Base-by-base conservation (phyloP, 371 early-diverging fungal genomes). In the Conidiobolus coronatus region DNA sequence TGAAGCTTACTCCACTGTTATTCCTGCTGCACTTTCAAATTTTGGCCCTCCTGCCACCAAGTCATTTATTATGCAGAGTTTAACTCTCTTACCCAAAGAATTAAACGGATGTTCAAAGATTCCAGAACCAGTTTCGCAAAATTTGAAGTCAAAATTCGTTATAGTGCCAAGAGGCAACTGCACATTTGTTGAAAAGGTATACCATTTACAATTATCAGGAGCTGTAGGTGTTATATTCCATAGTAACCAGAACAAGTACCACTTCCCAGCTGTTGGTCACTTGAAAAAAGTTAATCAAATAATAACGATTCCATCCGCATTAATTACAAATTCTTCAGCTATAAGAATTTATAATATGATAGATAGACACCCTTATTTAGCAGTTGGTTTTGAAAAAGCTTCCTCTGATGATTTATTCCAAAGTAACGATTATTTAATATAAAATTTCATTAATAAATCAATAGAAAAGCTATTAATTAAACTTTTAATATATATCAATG, bases 151-250 rank as follows among this genome's bases (percentile, higher is more conserved):
- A 17, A 36, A 47, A 21, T 37, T 58, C 4, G 14, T 63, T 3
- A 24, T 68, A 7, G 51, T 58, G 9, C 45, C 45, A 11, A 58
- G 69, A 17, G 67, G 67, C 1, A 54, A 50, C 4, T 68, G 69
- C 48, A 34, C 49, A 17, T 68, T 68, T 50, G 42, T 52, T 1
- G 58, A 54, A 21, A 68, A 68, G 48, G 55, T 55, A 1, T 18
- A 39, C 11, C 36, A 40, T 36, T 63, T 63, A 1, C 52, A 62
- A 49, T 34, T 33, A 11, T 64, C 64, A 1, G 69, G 69, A 5
- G 66, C 62, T 0, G 51, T 46, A 17, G 65, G 52, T 8, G 29
- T 66, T 11, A 33, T 60, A 6, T 52, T 66, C 9, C 15, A n/a
- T 22, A 49, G 19, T 23, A 15, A 45, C 36, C 5, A 5, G 29